Evolutionary conservation across 2,329 filamentous ascomycete species (phyloP).

Genomic region (Aspergillus unguis): DNA sequence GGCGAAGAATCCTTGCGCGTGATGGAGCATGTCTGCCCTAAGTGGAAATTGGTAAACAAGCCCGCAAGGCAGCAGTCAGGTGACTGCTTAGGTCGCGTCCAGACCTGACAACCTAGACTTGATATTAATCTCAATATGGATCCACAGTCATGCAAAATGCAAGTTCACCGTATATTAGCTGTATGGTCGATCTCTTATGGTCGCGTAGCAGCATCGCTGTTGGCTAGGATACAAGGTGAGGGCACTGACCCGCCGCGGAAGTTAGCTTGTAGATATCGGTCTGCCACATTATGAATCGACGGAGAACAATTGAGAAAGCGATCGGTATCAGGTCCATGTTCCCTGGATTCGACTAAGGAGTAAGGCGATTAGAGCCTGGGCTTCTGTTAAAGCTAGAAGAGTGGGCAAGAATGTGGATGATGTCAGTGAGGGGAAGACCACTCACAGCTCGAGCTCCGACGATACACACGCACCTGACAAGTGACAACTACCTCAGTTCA

Average conservation of each 20-base stretch:
- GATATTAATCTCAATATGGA: too few relatives aligned
- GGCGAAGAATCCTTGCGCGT: slow-evolving; percentile 17
- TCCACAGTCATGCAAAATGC: too few relatives aligned
- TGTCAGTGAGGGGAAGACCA: slow-evolving; percentile 12
- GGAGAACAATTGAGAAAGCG: too few relatives aligned
- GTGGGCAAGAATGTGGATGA: not conserved
- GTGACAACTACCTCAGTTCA: not conserved
- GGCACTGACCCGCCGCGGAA: not conserved
- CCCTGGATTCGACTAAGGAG: too few relatives aligned
- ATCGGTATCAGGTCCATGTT: too few relatives aligned
- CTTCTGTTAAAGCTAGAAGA: not conserved
- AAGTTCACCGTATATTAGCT: too few relatives aligned
- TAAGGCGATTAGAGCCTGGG: not conserved
- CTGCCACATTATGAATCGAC: too few relatives aligned
- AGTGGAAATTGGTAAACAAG: slow-evolving; percentile 17
- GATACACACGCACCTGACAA: not conserved
- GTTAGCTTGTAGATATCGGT: too few relatives aligned
- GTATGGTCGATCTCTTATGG: not conserved
- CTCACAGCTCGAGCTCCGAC: slow-evolving; percentile 1
- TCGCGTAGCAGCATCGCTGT: not conserved
- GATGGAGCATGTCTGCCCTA: slow-evolving; percentile 14
- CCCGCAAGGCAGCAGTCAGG: slow-evolving; percentile 18
- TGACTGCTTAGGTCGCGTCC: slow-evolving; percentile 13
- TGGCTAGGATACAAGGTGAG: slow-evolving; percentile 1
- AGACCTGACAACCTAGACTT: not conserved